Evolutionary conservation across 257 asterid genomes (phyloP).

Genomic region (Jasminum sambac): DNA sequence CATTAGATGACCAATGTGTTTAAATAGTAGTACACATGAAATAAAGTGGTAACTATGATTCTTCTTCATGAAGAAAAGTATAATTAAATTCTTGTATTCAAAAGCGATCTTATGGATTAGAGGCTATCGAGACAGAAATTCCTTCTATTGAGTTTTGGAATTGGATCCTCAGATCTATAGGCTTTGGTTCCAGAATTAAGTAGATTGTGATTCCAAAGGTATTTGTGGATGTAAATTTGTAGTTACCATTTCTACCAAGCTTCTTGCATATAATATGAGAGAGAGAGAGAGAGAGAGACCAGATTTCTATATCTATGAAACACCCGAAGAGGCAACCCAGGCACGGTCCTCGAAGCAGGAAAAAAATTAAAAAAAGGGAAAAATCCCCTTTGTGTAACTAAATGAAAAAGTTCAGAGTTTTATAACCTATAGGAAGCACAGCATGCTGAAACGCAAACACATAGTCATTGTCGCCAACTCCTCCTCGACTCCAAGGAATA

Average conservation of each 20-base stretch:
- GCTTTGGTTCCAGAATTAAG: not conserved
- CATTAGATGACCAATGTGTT: no score
- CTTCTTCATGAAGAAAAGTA: no score
- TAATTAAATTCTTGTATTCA: not conserved
- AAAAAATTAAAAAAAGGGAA: not conserved
- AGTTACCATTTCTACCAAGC: not conserved
- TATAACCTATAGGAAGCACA: conserved; percentile 91
- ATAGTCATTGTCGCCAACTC: conserved; percentile 97
- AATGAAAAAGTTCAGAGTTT: conserved; percentile 10
- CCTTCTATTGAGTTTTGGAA: not conserved
- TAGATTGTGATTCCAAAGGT: not conserved
- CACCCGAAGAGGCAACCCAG: conserved; percentile 5
- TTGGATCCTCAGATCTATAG: not conserved
- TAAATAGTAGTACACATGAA: no score
- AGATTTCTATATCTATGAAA: conserved; percentile 2
- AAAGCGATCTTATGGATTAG: not conserved
- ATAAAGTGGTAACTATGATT: no score
- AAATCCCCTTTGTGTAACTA: not conserved
- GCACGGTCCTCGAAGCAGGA: conserved; percentile 15
- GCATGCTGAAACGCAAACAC: conserved; percentile 86
- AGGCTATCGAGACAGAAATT: not conserved
- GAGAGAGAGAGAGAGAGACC: not conserved
- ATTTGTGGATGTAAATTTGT: not conserved
- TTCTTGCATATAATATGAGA: not conserved
- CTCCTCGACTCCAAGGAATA: conserved; percentile 92